Evolutionary conservation across 2,329 filamentous ascomycete species (phyloP), one percentile per base, ranked within the genome.

Genomic region (Alternaria conjuncta): DNA sequence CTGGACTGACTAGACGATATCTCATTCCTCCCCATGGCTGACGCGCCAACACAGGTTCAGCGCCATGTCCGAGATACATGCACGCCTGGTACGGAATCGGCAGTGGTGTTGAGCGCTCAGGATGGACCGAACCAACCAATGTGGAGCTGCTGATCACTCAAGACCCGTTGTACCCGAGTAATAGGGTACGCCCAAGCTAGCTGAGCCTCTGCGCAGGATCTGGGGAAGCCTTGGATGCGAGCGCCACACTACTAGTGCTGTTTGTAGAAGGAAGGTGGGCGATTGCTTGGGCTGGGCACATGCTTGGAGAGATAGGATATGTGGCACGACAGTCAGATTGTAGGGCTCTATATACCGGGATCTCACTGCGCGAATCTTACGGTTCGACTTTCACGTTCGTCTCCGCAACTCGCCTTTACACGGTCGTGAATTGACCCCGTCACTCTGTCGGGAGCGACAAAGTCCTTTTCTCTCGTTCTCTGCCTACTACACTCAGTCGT

Each of bases 261-360:
- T 46, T 57, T 57, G 55, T 57, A 57, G 15, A 49, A 50, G 44
- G 55, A 57, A 57, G 55, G 55, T 57, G 55, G 21, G 45, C n/a
- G 44, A 43, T 36, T 49, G 44, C 55, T 57, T 44, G 21, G 56
- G 56, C 32, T 57, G 43, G 55, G 55, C 55, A 25, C 36, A 47
- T 46, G 26, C 55, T 57, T 57, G 55, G 55, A 47, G 25, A 12
- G 12, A 41, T 18, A 41, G 36, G 36, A 41, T 41, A 18, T 41
- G 36, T 41, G 36, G 36, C 36, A 41, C 36, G n/a, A 41, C 36
- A 41, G n/a, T 10, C 36, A 10, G 36, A 10, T 10, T 41, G 36
- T 41, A 18, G 5, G n/a, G 18, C n/a, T 41, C 36, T 53, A 53
- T 53, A 53, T 53, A 53, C 50, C 28, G 36, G 28, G 50, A 12